Evolutionary conservation across 257 asterid genomes (phyloP).

Genomic region (Solanum pennellii): DNA sequence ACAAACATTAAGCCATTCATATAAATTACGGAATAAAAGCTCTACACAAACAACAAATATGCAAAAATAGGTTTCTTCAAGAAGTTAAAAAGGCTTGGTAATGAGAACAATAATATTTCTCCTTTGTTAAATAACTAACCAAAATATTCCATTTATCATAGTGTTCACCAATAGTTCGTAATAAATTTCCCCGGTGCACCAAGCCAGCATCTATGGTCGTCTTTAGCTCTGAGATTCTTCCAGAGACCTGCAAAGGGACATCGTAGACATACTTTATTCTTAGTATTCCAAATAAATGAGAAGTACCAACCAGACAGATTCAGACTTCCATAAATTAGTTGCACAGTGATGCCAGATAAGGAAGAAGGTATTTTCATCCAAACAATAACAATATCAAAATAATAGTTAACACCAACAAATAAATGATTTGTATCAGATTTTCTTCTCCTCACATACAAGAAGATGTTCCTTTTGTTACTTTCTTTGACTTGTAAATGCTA

Average conservation of each 20-base stretch:
- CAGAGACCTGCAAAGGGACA: slow-evolving; percentile 57
- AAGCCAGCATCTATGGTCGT: slow-evolving; percentile 91
- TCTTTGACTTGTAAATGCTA: background rate
- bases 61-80: background rate
- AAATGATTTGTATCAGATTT: background rate
- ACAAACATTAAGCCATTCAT: background rate
- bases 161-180: slow-evolving; percentile 69
- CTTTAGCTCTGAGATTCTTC: slow-evolving; percentile 78
- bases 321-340: background rate
- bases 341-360: background rate
- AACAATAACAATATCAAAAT: background rate
- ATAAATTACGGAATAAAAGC: background rate
- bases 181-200: slow-evolving; percentile 72
- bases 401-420: background rate
- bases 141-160: slow-evolving; percentile 80
- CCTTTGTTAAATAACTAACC: slow-evolving; percentile 32
- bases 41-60: background rate
- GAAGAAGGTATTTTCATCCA: background rate
- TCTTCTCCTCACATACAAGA: background rate
- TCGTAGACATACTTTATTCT: background rate
- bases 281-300: background rate
- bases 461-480: background rate
- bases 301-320: background rate
- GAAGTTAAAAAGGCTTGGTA: background rate
- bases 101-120: background rate